phyloP scores from a whole-genome alignment of 2,329 filamentous ascomycete species.

The Graphilbum ipis-grandicollis region DNA sequence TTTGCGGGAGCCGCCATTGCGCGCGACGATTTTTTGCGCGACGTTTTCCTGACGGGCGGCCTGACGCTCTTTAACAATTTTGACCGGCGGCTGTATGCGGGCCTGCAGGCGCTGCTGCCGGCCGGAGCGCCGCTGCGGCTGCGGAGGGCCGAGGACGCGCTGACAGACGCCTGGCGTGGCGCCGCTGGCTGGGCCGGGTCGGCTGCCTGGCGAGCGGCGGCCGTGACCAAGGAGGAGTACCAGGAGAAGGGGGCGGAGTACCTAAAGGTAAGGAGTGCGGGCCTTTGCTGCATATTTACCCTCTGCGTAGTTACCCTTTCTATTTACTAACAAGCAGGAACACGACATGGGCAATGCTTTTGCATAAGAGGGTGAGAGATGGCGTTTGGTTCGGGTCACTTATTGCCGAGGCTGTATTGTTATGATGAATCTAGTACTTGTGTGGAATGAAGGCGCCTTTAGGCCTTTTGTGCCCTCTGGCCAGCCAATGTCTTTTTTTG shows the following conservation, averaged over 20 bases:
- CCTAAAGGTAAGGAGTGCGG: constrained; percentile 69
- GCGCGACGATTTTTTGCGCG: constrained; percentile 56
- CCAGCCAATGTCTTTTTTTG: background rate
- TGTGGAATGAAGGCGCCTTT: no score
- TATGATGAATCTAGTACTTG: no score
- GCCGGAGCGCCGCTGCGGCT: constrained; percentile 50
- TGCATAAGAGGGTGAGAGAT: constrained; percentile 4
- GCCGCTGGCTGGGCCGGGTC: constrained; percentile 69
- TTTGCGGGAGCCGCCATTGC: constrained; percentile 20
- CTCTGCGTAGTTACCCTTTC: background rate
- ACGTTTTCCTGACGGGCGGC: constrained; percentile 91
- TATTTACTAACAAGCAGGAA: constrained; percentile 21
- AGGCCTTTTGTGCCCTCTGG: background rate
- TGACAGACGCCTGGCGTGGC: constrained; percentile 85
- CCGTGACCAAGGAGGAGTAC: constrained; percentile 68
- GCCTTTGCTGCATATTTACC: background rate
- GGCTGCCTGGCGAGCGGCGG: constrained; percentile 40
- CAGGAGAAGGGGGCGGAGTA: constrained; percentile 86
- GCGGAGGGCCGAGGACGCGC: constrained; percentile 54
- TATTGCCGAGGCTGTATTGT: no score
- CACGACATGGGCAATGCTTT: constrained; percentile 47
- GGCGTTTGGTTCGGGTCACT: background rate
- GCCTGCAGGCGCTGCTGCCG: constrained; percentile 57
- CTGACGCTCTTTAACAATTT: constrained; percentile 77
- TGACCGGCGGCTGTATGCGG: constrained; percentile 60